These are phyloP conservation scores for Pisolithus orientalis DNA, from an alignment of 768 basidiomycete genomes.

Conservation along the genomic window DNA sequence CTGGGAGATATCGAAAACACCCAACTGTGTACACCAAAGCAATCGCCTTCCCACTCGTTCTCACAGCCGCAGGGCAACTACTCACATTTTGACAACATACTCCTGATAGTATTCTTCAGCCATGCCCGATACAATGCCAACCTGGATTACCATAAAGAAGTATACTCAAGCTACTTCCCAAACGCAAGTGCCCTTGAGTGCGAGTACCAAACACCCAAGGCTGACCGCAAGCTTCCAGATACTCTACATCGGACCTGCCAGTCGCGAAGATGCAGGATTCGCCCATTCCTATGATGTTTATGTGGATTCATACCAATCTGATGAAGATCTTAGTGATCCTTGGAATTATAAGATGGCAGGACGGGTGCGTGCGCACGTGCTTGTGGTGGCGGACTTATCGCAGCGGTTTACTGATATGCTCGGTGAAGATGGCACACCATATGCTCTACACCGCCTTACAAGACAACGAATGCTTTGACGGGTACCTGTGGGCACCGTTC, in stretches of 20 bases:
- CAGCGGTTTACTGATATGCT: background rate
- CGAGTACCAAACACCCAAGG: background rate
- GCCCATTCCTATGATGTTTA: slow-evolving; percentile 44
- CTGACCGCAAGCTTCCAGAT: slow-evolving; percentile 25
- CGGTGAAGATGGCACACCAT: slow-evolving; percentile 40
- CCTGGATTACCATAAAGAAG: slow-evolving; percentile 39
- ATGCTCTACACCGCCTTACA: slow-evolving; percentile 44
- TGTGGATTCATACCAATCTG: slow-evolving; percentile 41
- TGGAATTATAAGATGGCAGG: slow-evolving; percentile 38
- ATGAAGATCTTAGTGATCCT: slow-evolving; percentile 35
- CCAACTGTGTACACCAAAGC: slow-evolving; percentile 13
- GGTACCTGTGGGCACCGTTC: slow-evolving; percentile 49
- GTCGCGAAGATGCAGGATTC: slow-evolving; percentile 41
- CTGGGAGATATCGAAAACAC: background rate
- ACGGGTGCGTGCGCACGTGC: slow-evolving; percentile 25
- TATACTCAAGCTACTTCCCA: slow-evolving; percentile 43
- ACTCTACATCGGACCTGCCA: slow-evolving; percentile 42
- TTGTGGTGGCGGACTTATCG: background rate
- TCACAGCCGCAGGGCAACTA: slow-evolving; percentile 19
- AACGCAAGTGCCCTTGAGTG: slow-evolving; percentile 30
- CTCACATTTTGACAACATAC: slow-evolving; percentile 34
- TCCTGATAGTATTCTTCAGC: slow-evolving; percentile 46
- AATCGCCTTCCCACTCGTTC: slow-evolving; percentile 10
- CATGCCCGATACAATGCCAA: slow-evolving; percentile 42
- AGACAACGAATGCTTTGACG: slow-evolving; percentile 40